Base-by-base conservation (phyloP, 2,329 filamentous ascomycete species). In the Anthostomella pinea region DNA sequence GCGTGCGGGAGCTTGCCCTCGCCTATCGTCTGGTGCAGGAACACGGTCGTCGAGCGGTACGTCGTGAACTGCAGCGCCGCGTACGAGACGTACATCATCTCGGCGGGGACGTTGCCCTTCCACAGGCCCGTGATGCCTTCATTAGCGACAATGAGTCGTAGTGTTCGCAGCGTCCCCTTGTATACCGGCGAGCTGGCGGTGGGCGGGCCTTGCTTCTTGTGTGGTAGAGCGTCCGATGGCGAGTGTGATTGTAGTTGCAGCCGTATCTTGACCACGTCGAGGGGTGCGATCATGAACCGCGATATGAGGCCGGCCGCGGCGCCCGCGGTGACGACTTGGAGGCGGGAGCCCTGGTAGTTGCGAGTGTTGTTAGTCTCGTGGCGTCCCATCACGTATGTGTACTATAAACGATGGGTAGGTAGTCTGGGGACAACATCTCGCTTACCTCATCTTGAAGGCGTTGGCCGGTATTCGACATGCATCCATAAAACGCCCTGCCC, bases 211-310 rank as follows among this genome's bases (percentile, higher is more conserved):
- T 70, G 60, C 41, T 67, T 47, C 46, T 67, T 67, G 46, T 78
- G 71, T 29, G 79, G 75, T 8, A 81, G 64, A 2, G 87, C 85
- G 56, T 91, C 84, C 52, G 83, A 84, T 42, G 87, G 77, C 31
- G 87, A 89, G 67, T 94, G 85, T 28, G 86, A 79, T 64, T 97
- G 93, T 13, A 98, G 81, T 63, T 98, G 93, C 29, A 97, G 82
- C 30, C 93, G 87, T 66, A 98, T 98, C 72, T 98, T 97, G 67
- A 97, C 81, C 46, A 98, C 93, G 64, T 98, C 93, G 50, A 98
- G 85, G 35, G 93, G 93, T 13, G 93, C 88, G 59, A 97, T 84
- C 58, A 93, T 79, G 71, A 98, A 97, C 60, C 90, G 84, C 36
- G 93, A 93, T 47, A 97, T 81, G 49, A 97, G 77, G 40, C 93